A percentile compares a stretch with the other conserved stretches of the same genome.
phyloP scores from a whole-genome alignment of 805 yeast species.

The Debaryomyces prosopidis region DNA sequence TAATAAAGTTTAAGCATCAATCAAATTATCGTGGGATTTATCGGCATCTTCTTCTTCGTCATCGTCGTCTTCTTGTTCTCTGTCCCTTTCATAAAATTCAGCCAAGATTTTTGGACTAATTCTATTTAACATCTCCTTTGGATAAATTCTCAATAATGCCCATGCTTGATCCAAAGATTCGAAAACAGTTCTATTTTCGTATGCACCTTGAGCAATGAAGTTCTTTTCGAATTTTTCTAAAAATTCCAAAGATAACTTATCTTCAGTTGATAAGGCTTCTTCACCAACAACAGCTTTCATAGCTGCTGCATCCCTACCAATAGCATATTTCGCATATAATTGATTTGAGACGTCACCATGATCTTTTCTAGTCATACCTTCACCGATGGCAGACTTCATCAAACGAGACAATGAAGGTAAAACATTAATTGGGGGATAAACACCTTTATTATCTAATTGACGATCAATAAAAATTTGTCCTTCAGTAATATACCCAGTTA shows the following conservation, averaged over 20 bases:
- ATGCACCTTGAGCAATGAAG: constrained; percentile 94
- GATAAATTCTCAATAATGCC: constrained; percentile 96
- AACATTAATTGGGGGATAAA: constrained; percentile 98
- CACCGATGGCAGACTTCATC: constrained; percentile 99
- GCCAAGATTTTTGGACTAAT: constrained; percentile 94
- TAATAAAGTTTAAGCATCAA: constrained; percentile 33
- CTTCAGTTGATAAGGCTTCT: constrained; percentile 97
- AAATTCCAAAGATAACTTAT: constrained; percentile 94
- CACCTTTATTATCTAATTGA: constrained; percentile 93
- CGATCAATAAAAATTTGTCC: constrained; percentile 98
- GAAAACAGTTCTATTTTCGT: constrained; percentile 90
- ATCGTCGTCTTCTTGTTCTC: constrained; percentile 61
- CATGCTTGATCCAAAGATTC: constrained; percentile 98
- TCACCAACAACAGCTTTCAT: constrained; percentile 99
- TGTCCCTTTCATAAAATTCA: constrained; percentile 92
- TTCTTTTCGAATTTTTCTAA: constrained; percentile 97
- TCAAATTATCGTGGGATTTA: constrained; percentile 39
- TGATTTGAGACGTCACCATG: constrained; percentile 99
- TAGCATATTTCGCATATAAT: constrained; percentile 97
- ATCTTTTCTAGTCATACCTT: constrained; percentile 99
- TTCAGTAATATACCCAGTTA: constrained; percentile 98
- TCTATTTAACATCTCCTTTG: constrained; percentile 98
- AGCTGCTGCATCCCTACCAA: constrained; percentile 99
- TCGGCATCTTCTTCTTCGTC: constrained; percentile 40
- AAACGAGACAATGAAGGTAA: constrained; percentile 96